These are phyloP conservation scores for Adansonia madagascariensis DNA, from an alignment of 441 rosid genomes.

Conservation along the genomic window DNA sequence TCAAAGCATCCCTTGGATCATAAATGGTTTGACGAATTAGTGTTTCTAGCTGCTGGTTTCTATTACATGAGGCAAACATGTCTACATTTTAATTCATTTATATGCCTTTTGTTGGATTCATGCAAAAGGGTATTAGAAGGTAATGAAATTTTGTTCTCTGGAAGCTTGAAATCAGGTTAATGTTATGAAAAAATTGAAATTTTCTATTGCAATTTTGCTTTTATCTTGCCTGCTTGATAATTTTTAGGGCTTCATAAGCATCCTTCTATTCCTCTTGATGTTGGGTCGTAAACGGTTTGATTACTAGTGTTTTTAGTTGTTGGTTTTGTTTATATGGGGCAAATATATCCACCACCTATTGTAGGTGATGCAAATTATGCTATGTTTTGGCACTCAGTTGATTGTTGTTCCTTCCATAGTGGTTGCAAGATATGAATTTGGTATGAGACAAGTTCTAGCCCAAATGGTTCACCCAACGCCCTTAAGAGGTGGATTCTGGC, in stretches of 20 bases:
- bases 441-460: neutral
- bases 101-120: neutral
- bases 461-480: neutral
- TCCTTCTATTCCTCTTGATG: neutral
- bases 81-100: neutral
- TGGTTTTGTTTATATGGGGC: neutral
- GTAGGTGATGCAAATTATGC: neutral
- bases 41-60: too few species aligned
- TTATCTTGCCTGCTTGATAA: neutral
- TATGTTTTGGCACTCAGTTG: neutral
- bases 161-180: neutral
- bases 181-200: neutral
- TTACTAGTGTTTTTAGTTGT: neutral
- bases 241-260: neutral
- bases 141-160: neutral
- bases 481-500: neutral
- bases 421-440: neutral
- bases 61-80: too few species aligned
- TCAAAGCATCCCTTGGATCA: neutral
- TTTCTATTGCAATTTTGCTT: neutral
- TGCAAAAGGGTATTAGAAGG: neutral
- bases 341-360: neutral
- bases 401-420: neutral
- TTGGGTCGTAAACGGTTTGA: neutral
- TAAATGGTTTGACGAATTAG: too few species aligned